These are phyloP conservation scores for Seiridium unicorne DNA, from an alignment of 2,329 filamentous ascomycete species.

Conservation along the genomic window DNA sequence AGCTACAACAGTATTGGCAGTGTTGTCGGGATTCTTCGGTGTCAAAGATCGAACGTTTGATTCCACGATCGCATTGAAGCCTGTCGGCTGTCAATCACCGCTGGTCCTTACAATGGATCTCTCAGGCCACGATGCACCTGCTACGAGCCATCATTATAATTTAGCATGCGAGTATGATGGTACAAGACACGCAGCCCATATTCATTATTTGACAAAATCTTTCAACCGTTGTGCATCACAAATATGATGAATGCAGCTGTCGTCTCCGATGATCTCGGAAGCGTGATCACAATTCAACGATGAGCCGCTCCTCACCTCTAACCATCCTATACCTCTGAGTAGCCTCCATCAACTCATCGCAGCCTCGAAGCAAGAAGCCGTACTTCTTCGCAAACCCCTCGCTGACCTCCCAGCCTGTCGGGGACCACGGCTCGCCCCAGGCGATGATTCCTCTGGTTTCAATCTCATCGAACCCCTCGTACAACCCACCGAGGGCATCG, in stretches of 20 bases:
- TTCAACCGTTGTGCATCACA: too few species aligned
- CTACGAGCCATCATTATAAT: too few species aligned
- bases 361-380: constrained; percentile 32
- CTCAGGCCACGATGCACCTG: too few species aligned
- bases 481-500: constrained; percentile 26
- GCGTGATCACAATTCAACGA: constrained; percentile 12
- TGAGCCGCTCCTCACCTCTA: constrained; percentile 29
- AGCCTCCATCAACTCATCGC: constrained; percentile 25
- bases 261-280: too few species aligned
- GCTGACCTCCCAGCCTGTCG: constrained; percentile 36
- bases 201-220: too few species aligned
- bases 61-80: too few species aligned
- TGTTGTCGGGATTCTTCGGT: neutral
- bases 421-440: constrained; percentile 34
- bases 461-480: constrained; percentile 24
- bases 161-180: too few species aligned
- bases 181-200: too few species aligned
- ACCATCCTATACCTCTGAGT: constrained; percentile 32
- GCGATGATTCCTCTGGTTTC: constrained; percentile 29
- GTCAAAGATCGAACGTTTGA: too few species aligned
- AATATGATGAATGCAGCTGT: neutral
- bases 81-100: too few species aligned
- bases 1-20: neutral
- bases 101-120: too few species aligned
- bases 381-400: constrained; percentile 33